Evolutionary conservation across 2,329 filamentous ascomycete genomes (phyloP), one percentile per base, ranked within the genome.

Genomic region (Talaromyces sp.): DNA sequence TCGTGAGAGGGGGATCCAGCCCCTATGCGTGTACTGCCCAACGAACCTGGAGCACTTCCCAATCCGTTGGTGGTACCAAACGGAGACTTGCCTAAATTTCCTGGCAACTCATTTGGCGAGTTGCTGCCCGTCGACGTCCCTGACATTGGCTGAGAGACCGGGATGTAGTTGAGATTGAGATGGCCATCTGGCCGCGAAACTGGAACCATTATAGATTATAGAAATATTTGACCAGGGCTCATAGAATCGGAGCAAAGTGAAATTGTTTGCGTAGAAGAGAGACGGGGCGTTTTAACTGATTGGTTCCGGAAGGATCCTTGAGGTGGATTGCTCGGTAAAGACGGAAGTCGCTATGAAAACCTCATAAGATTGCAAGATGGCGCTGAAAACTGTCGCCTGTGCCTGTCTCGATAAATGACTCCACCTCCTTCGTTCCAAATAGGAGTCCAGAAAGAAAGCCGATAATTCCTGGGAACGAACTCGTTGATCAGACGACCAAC

Each of bases 1-100:
- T 97, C 94, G 79, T 96, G 92, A 76, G 92, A 97, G 68, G 94
- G 94, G 82, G 94, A 99, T 73, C 92, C 92, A 80, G 91, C 86
- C 80, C 92, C 91, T 70, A 93, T 89, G 78, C 93, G 80, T 65
- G 80, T 78, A 69, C 77, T 78, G 62, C 80, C 80, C 57, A 83
- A 77, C 57, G 82, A 78, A 58, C 73, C 75, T 59, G 75, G 75
- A 61, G 77, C 69, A 57, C 73, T 73, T 60, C 74, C 86, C 66
- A 89, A 76, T 60, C 83, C 80, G 66, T 84, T 84, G 50, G 87
- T 79, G 62, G 88, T 78, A 60, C 85, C 86, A 70, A 93, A 89
- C 21, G 89, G 84, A 63, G 89, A 88, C 75, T 91, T 86, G 65
- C 86, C 76, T 60, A 80, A 75, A 67, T 81, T 81, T 67, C 84